Percentiles rank a stretch among this genome's conserved stretches.
phyloP scores from a whole-genome alignment of 2,329 filamentous ascomycete genomes.

The Microdochium paspali region DNA sequence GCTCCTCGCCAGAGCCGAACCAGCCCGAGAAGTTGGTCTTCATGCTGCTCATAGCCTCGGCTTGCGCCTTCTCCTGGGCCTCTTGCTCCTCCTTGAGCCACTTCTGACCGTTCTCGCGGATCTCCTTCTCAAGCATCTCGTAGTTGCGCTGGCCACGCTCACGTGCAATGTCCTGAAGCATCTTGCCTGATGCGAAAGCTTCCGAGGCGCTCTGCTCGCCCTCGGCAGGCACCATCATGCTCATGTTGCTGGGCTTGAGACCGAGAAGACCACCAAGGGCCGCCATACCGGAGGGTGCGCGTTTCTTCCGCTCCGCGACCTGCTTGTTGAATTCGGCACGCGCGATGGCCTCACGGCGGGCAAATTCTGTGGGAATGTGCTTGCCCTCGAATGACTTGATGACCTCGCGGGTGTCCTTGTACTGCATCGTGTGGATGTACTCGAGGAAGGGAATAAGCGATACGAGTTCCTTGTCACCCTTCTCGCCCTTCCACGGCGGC shows the following conservation, averaged over 20 bases:
- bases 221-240: constrained; percentile 47
- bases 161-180: constrained; percentile 88
- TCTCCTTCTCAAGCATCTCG: constrained; percentile 79
- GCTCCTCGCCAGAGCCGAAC: constrained; percentile 23
- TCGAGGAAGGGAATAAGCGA: constrained; percentile 92
- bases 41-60: constrained; percentile 89
- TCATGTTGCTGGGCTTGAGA: constrained; percentile 61
- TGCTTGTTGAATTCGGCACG: constrained; percentile 79
- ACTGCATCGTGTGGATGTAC: constrained; percentile 91
- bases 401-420: constrained; percentile 76
- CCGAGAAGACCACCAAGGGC: constrained; percentile 66
- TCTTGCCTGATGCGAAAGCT: constrained; percentile 85
- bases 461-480: constrained; percentile 78
- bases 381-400: constrained; percentile 83
- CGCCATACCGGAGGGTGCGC: constrained; percentile 53
- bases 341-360: constrained; percentile 75
- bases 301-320: constrained; percentile 57
- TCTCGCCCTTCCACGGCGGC: constrained; percentile 79
- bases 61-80: constrained; percentile 78
- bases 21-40: constrained; percentile 63
- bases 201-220: constrained; percentile 65
- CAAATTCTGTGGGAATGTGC: constrained; percentile 84
- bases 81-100: constrained; percentile 92
- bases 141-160: constrained; percentile 89
- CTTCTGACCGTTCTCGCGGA: constrained; percentile 85